Conservation (phyloP, 768 basidiomycete genomes). For the Boletellus ananas region DNA sequence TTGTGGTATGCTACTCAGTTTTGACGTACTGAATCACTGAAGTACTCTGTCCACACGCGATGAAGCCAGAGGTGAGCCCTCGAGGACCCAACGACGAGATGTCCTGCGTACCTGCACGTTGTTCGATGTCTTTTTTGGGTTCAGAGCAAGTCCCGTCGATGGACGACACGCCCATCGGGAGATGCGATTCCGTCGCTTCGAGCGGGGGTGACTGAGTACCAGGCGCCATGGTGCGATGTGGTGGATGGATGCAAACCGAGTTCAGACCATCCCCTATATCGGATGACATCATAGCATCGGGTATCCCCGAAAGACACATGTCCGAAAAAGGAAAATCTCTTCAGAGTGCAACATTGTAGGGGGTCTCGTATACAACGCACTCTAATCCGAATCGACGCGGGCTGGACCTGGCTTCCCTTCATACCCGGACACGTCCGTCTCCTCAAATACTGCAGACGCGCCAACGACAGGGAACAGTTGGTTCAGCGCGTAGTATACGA, state of each 20-base stretch:
- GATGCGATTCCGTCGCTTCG: constrained; percentile 43
- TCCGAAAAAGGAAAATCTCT: constrained; percentile 7
- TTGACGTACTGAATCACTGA: constrained; percentile 26
- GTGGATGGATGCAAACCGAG: background rate
- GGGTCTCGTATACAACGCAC: no score
- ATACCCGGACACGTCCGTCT: constrained; percentile 49
- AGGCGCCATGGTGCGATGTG: constrained; percentile 15
- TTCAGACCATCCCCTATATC: background rate
- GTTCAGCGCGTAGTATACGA: constrained; percentile 62
- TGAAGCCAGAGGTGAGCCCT: background rate
- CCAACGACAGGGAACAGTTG: constrained; percentile 58
- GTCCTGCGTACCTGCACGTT: constrained; percentile 39
- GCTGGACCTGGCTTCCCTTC: background rate
- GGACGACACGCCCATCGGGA: constrained; percentile 47
- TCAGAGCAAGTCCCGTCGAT: constrained; percentile 36
- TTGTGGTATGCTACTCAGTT: background rate
- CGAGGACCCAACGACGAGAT: background rate
- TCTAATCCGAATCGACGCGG: background rate
- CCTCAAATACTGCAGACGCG: constrained; percentile 43
- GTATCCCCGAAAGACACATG: constrained; percentile 18
- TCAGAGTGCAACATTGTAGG: background rate
- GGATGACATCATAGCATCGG: constrained; percentile 27
- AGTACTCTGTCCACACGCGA: constrained; percentile 21
- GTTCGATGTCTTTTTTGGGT: constrained; percentile 39
- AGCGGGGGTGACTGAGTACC: constrained; percentile 58